Evolutionary conservation across 2,329 filamentous ascomycete genomes (phyloP).

Genomic region (Incumbomyces delicatus): DNA sequence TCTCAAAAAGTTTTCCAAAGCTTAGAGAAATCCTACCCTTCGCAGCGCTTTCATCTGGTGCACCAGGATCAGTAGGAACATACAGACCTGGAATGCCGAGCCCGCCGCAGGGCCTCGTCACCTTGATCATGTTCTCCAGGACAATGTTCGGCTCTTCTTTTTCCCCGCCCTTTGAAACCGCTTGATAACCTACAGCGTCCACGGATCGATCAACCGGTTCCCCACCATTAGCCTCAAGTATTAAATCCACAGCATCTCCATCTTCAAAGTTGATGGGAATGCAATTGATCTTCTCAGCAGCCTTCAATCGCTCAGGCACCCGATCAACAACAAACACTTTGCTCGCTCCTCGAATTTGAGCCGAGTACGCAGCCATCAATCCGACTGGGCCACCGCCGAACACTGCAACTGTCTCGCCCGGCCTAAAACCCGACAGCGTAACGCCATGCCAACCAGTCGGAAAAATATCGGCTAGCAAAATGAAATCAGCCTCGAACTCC

Average conservation of each 20-base stretch:
- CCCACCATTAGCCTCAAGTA: slow-evolving; percentile 48
- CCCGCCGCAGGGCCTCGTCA: slow-evolving; percentile 52
- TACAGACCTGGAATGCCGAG: slow-evolving; percentile 47
- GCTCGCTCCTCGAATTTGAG: slow-evolving; percentile 49
- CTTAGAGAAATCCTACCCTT: slow-evolving; percentile 55
- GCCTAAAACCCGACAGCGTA: slow-evolving; percentile 28
- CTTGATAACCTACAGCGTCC: slow-evolving; percentile 58
- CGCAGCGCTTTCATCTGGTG: slow-evolving; percentile 49
- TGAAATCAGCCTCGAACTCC: slow-evolving; percentile 53
- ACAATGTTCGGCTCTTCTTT: slow-evolving; percentile 55
- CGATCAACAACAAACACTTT: slow-evolving; percentile 53
- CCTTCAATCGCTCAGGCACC: slow-evolving; percentile 48
- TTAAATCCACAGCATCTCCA: slow-evolving; percentile 50
- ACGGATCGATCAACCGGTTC: slow-evolving; percentile 53
- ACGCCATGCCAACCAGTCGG: slow-evolving; percentile 31
- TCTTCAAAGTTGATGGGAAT: slow-evolving; percentile 53
- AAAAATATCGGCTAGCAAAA: slow-evolving; percentile 38
- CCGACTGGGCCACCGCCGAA: slow-evolving; percentile 57
- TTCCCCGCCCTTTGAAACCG: slow-evolving; percentile 45
- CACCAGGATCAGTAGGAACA: slow-evolving; percentile 49
- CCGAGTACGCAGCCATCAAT: slow-evolving; percentile 56
- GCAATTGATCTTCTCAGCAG: slow-evolving; percentile 52
- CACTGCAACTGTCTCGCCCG: slow-evolving; percentile 49
- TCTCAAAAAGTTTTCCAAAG: slow-evolving; percentile 61
- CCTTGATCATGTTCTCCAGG: slow-evolving; percentile 53